phyloP scores from a whole-genome alignment of 1,284 basidiomycete species.

The Crucibulum cyathiforme region DNA sequence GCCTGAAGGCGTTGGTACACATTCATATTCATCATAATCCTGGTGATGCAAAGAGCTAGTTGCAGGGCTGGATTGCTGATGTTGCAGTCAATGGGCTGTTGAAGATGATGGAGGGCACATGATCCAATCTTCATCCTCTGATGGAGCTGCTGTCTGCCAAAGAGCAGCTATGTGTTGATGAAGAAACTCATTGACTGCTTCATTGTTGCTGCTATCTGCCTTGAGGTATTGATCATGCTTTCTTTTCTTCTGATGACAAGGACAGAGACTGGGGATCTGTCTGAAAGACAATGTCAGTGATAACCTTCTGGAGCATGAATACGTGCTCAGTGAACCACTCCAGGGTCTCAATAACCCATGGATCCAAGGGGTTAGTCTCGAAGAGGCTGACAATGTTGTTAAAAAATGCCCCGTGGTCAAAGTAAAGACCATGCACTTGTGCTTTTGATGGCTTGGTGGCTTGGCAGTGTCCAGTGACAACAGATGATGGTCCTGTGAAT shows the following conservation, averaged over 20 bases:
- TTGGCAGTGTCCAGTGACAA: neutral
- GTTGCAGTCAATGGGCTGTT: too few relatives aligned
- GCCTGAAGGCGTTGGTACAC: too few relatives aligned
- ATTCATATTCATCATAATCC: too few relatives aligned
- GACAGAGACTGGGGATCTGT: neutral
- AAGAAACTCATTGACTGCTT: neutral
- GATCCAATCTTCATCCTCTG: too few relatives aligned
- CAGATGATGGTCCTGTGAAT: conserved; percentile 14
- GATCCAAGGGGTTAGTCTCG: conserved; percentile 2
- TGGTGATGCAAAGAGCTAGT: too few relatives aligned
- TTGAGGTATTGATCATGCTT: neutral
- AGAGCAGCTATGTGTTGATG: neutral
- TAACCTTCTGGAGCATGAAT: neutral
- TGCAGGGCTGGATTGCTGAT: too few relatives aligned
- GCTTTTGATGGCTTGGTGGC: conserved; percentile 14
- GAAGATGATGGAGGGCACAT: too few relatives aligned
- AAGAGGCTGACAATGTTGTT: conserved; percentile 10
- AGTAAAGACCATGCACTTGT: conserved; percentile 5
- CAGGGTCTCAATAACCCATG: conserved; percentile 9
- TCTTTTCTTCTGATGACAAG: neutral
- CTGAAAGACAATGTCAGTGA: neutral
- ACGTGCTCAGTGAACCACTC: neutral
- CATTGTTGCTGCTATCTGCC: neutral
- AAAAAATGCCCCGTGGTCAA: conserved; percentile 9
- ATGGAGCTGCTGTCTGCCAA: neutral